Evolutionary conservation across 768 basidiomycete genomes (phyloP).

Genomic region (Leccinum barrowsii): DNA sequence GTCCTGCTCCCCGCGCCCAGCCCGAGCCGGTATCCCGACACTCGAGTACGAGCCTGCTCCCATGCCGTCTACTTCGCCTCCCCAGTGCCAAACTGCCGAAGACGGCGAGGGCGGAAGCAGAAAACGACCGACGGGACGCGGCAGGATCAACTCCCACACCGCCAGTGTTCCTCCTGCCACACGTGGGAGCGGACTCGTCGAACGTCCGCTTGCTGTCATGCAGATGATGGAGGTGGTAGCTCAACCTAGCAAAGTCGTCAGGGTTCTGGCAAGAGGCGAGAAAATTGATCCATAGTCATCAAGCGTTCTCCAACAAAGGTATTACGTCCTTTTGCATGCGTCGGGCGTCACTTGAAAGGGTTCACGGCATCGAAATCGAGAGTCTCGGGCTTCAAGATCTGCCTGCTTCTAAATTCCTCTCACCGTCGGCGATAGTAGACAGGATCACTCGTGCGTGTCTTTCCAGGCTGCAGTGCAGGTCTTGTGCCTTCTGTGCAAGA

Average conservation of each 20-base stretch:
- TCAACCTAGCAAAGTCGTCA: constrained; percentile 70
- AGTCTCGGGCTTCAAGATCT: constrained; percentile 19
- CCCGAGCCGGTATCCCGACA: constrained; percentile 53
- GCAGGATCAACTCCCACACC: constrained; percentile 29
- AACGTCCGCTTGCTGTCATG: constrained; percentile 73
- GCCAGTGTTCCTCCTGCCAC: constrained; percentile 14
- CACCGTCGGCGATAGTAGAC: constrained; percentile 18
- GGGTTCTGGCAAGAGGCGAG: constrained; percentile 81
- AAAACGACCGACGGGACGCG: constrained; percentile 25
- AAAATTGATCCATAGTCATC: constrained; percentile 55
- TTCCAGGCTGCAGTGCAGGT: constrained; percentile 18
- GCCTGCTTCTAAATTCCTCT: constrained; percentile 15
- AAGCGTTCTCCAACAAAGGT: constrained; percentile 11
- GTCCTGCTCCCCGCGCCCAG: constrained; percentile 66
- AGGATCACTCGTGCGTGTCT: constrained; percentile 19
- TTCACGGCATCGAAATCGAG: constrained; percentile 10
- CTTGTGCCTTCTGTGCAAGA: constrained; percentile 17
- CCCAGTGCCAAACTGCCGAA: constrained; percentile 23
- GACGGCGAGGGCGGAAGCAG: constrained; percentile 34
- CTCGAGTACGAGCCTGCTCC: constrained; percentile 46
- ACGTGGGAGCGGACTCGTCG: constrained; percentile 51
- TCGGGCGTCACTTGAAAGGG: not conserved
- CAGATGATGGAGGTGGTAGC: constrained; percentile 79
- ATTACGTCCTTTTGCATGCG: not conserved
- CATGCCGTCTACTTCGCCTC: constrained; percentile 10